Evolutionary conservation across 2,329 filamentous ascomycete species (phyloP).

Genomic region (Erysiphe pulchra): DNA sequence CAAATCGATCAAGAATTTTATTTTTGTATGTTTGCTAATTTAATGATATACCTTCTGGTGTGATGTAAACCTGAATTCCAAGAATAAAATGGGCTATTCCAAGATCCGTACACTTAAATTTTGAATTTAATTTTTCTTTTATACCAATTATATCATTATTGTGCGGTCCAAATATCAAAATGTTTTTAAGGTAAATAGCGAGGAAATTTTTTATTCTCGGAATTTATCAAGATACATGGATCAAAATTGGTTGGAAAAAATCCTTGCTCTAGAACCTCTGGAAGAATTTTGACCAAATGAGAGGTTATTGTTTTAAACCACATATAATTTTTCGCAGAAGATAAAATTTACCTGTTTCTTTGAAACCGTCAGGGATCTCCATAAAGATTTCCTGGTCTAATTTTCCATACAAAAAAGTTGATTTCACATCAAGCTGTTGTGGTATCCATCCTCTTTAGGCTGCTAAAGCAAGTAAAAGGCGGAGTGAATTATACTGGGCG

Average conservation of each 20-base stretch:
- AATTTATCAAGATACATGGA: background rate
- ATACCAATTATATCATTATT: background rate
- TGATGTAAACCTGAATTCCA: background rate
- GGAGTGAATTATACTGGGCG: too few relatives aligned
- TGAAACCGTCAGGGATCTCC: too few relatives aligned
- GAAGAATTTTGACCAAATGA: background rate
- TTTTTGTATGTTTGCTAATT: background rate
- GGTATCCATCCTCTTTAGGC: too few relatives aligned
- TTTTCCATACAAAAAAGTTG: too few relatives aligned
- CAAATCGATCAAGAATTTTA: background rate
- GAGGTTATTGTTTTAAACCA: background rate
- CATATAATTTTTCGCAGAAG: background rate
- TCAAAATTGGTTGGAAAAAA: background rate
- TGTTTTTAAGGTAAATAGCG: background rate
- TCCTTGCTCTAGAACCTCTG: background rate
- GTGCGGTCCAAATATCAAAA: background rate
- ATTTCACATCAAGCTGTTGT: too few relatives aligned
- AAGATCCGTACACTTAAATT: background rate
- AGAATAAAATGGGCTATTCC: background rate
- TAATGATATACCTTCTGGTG: background rate
- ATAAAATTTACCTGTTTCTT: too few relatives aligned
- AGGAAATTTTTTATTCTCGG: background rate
- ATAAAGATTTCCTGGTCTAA: too few relatives aligned
- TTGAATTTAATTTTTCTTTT: background rate
- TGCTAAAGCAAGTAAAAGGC: too few relatives aligned